Evolutionary conservation across 805 yeast genomes (phyloP), one percentile per base, ranked within the genome.

Genomic region (Saccharomyces eubayanus): DNA sequence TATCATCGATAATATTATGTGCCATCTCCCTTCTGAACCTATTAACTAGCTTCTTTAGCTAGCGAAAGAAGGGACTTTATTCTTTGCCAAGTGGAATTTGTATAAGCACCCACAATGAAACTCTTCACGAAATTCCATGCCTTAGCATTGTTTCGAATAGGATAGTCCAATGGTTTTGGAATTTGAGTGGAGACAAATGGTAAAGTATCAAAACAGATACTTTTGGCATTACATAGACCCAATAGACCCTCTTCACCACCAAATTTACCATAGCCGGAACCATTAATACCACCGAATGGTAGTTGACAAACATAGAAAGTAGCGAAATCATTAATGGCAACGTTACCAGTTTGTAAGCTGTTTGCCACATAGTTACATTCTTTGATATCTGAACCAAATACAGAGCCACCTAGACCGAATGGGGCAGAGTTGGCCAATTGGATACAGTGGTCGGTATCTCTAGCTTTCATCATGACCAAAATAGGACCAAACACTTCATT

Each of bases 201-300:
- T 48, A 85, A 79, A 58, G 81, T 83, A 72, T 94, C 98, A 74
- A 80, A 86, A 56, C 96, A 90, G 3, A 94, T 81, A 47, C 95
- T 83, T 66, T 94, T 94, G 52, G 89, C 87, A 53, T 83, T 77
- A 68, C 98, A 92, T 47, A 94, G 74, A 0, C 97, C 97, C 45
- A 89, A 81, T 46, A 94, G 76, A 1, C 99, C 99, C 75, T 94
- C 99, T 67, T 86, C 96, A 48, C 99, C 99, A 24, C 97, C 96
- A 74, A 94, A 94, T 68, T 92, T 92, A 54, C 99, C 99, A 66
- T 90, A 94, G 0, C 99, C 99, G 5, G 96, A 87, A 48, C 90
- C 94, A 60, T 84, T 84, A 28, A 81, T 81, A 30, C 99, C 99
- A 52, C 99, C 99, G 72, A 94, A 94, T 31, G 99, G 99, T 61